Evolutionary conservation across 2,329 filamentous ascomycete species (phyloP).

Genomic region (Alternaria triticina): DNA sequence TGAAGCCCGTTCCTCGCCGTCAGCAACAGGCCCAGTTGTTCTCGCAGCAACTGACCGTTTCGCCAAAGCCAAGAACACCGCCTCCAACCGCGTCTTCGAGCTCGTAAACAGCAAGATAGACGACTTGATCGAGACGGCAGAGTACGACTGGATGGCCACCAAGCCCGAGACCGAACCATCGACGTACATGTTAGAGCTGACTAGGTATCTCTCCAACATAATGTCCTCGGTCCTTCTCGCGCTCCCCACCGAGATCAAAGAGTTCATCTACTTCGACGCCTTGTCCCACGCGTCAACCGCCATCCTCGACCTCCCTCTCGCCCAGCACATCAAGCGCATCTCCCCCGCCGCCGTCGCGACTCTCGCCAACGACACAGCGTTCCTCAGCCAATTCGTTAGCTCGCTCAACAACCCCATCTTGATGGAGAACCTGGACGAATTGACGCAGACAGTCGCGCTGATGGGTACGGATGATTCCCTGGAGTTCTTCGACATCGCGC

Average conservation of each 20-base stretch:
- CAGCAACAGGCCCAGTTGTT: constrained; percentile 78
- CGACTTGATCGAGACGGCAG: constrained; percentile 93
- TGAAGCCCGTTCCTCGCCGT: constrained; percentile 80
- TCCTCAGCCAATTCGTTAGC: constrained; percentile 85
- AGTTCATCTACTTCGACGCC: constrained; percentile 97
- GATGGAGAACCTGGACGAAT: constrained; percentile 85
- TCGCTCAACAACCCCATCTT: constrained; percentile 88
- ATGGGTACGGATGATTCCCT: constrained; percentile 90
- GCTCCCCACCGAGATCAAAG: constrained; percentile 93
- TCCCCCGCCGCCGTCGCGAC: constrained; percentile 84
- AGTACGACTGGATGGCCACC: constrained; percentile 85
- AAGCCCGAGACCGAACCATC: constrained; percentile 74
- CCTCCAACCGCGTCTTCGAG: constrained; percentile 97
- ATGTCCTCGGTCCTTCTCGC: constrained; percentile 95
- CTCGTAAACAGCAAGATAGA: constrained; percentile 99
- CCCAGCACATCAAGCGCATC: constrained; percentile 80
- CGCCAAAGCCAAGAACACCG: constrained; percentile 87
- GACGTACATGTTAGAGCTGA: constrained; percentile 95
- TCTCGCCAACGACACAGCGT: constrained; percentile 81
- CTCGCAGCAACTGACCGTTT: constrained; percentile 87
- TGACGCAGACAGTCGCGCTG: constrained; percentile 89
- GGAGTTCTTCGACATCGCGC: constrained; percentile 93
- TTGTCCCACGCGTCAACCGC: constrained; percentile 87
- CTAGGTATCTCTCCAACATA: constrained; percentile 90
- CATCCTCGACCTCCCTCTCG: constrained; percentile 80